Evolutionary conservation across 2,329 filamentous ascomycete species (phyloP).

Genomic region (Tolypocladium album): DNA sequence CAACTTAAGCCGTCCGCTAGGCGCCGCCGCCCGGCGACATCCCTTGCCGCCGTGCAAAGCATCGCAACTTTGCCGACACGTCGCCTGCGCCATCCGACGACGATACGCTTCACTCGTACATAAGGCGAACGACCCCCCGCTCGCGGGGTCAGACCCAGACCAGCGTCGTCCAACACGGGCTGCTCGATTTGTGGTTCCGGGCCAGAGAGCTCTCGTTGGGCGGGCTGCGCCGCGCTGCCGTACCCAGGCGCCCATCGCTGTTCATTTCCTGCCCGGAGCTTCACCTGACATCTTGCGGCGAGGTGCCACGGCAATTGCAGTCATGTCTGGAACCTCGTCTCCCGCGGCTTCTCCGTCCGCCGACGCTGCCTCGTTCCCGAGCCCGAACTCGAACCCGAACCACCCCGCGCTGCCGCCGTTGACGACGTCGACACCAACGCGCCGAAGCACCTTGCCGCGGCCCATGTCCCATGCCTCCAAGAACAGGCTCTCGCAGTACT

Average conservation of each 20-base stretch:
- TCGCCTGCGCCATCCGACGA: not conserved
- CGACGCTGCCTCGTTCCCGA: conserved; percentile 29
- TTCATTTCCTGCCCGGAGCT: not conserved
- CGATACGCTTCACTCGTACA: not conserved
- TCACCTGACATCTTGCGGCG: conserved; percentile 3
- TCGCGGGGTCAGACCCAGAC: not conserved
- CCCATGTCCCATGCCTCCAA: conserved; percentile 70
- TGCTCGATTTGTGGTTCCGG: not conserved
- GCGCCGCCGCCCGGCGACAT: not conserved
- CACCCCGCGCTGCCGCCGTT: conserved; percentile 41
- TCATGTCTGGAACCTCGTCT: conserved; percentile 47
- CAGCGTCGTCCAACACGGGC: not conserved
- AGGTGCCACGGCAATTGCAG: conserved; percentile 31
- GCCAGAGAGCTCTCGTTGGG: not conserved
- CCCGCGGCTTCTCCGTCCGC: conserved; percentile 42
- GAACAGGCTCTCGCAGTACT: conserved; percentile 77
- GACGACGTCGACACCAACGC: conserved; percentile 45
- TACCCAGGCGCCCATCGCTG: not conserved
- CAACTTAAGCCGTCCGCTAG: not conserved
- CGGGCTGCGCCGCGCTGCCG: not conserved
- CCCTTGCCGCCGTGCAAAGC: not conserved
- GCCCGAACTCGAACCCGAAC: conserved; percentile 36
- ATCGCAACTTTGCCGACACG: not conserved
- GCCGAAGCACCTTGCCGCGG: conserved; percentile 48
- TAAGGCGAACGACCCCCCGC: not conserved